A percentile compares a stretch with the other conserved stretches of the same genome.
Conservation (phyloP, 306 rosid genomes). For the Senna tora region DNA sequence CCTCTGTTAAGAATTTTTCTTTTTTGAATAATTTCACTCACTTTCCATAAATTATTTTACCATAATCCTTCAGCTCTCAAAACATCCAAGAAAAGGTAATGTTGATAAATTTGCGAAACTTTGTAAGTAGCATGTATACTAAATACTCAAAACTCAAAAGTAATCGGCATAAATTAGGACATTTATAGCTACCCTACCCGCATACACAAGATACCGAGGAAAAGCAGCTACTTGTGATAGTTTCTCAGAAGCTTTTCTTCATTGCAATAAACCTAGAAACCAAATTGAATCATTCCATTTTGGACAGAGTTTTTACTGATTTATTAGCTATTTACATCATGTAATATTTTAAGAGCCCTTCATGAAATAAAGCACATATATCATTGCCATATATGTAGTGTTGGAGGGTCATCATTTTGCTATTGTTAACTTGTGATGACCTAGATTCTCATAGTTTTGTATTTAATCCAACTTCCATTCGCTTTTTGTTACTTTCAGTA, state of each 20-base stretch:
- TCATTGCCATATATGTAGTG: neutral
- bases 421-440: neutral
- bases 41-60: neutral
- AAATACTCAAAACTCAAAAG: neutral
- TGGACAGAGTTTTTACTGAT: neutral
- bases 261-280: neutral
- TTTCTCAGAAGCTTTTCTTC: neutral
- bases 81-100: neutral
- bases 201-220: neutral
- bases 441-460: neutral
- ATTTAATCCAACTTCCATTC: constrained; percentile 7
- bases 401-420: neutral
- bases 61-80: neutral
- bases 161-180: neutral
- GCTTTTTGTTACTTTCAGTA: neutral
- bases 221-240: neutral
- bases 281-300: neutral
- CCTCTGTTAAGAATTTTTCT: neutral
- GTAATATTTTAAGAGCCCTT: neutral
- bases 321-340: neutral
- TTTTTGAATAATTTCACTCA: constrained; percentile 1
- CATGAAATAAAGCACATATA: neutral
- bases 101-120: neutral
- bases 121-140: neutral
- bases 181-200: neutral